A percentile compares a stretch with the other conserved stretches of the same genome.
Evolutionary conservation across 805 yeast genomes (phyloP).

Genomic region (Teunomyces cretensis): DNA sequence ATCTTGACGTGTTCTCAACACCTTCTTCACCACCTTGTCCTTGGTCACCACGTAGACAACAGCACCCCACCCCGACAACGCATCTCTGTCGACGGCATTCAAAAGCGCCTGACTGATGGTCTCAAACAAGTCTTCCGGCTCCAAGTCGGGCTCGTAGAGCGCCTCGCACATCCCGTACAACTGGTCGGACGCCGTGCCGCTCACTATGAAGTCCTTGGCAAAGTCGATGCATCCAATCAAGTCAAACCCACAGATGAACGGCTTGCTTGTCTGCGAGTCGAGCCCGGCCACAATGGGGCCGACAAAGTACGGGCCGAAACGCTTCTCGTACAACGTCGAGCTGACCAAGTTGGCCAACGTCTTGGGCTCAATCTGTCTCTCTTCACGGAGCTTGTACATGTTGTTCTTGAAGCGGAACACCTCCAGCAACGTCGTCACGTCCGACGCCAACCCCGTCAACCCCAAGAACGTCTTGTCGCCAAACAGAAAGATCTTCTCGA

Average conservation of each 20-base stretch:
- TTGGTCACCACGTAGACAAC: conserved; percentile 88
- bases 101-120: conserved; percentile 91
- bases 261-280: conserved; percentile 75
- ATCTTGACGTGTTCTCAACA: conserved; percentile 94
- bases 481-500: conserved; percentile 86
- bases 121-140: conserved; percentile 93
- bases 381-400: conserved; percentile 86
- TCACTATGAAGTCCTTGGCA: conserved; percentile 90
- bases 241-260: conserved; percentile 94
- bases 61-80: conserved; percentile 98
- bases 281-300: conserved; percentile 97
- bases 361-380: conserved; percentile 87
- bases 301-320: conserved; percentile 95
- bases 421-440: conserved; percentile 82
- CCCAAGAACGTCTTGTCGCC: conserved; percentile 84
- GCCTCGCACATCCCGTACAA: conserved; percentile 98
- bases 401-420: conserved; percentile 82
- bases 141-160: conserved; percentile 89
- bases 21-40: conserved; percentile 85
- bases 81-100: conserved; percentile 96
- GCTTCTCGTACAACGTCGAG: conserved; percentile 81
- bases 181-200: conserved; percentile 97
- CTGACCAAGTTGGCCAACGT: conserved; percentile 92
- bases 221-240: conserved; percentile 94
- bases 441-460: conserved; percentile 93